Evolutionary conservation across 805 yeast species (phyloP), one percentile per base, ranked within the genome.

Genomic region (Zygosaccharomyces kombuchaensis): DNA sequence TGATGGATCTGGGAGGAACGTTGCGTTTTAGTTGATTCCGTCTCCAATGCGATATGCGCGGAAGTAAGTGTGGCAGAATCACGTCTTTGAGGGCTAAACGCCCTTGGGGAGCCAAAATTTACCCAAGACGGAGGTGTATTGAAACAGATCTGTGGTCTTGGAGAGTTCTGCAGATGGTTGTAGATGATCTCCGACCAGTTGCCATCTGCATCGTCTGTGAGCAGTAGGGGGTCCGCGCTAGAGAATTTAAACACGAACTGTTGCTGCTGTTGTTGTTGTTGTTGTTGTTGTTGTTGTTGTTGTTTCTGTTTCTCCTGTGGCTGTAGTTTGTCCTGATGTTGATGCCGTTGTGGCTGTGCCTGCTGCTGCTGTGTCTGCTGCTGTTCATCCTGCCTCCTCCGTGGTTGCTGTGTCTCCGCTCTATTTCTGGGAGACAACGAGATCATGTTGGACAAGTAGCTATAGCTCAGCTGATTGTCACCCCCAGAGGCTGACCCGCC

Each of bases 101-200:
- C 50, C 32, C 53, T 52, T 7, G 65, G 63, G 2, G 66, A 56
- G 1, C 59, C 60, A 38, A 55, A 52, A 36, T 54, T 59, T 10
- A 60, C 41, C 49, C 57, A 57, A 2, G 67, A 62, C 7, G 67
- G 65, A 2, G 67, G 66, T 2, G 66, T 59, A 37, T 56, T 56
- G 34, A 59, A 56, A 26, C 51, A 54, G 10, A 43, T 25, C 16
- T 42, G 56, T 34, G 50, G 51, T 19, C 46, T 44, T n/a, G 60
- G 57, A 14, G 55, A 57, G 6, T 46, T 40, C 26, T 51, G 51
- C 34, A 53, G 30, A 38, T 54, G 55, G 23, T 46, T 53, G 36
- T 47, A 52, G n/a, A 47, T 47, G n/a, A 45, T 37, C 31, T 59
- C 61, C 0, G 55, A 35, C 53, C 57, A 52, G 19, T 53, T 54